Base-by-base conservation (phyloP, 352 stramenopile species). In the Pseudoperonospora humuli region DNA sequence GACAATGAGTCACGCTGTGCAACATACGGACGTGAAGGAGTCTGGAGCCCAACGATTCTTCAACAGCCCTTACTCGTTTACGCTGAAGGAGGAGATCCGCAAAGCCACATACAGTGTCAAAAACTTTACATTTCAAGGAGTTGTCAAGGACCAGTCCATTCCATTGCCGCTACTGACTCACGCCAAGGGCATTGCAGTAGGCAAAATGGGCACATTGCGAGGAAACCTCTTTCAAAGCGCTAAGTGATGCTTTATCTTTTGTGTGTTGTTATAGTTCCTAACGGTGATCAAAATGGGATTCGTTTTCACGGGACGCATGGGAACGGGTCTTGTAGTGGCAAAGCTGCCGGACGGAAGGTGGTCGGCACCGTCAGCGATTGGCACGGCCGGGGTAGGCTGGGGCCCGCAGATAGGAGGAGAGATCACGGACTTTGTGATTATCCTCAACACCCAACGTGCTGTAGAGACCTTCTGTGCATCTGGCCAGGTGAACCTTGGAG, bases 321-420 rank as follows among this genome's bases (percentile, higher is more conserved):
- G 90, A 53, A 96, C 88, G 9, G 95, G 95, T 4, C 87, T 98
- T 39, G 84, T 98, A 6, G 72, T 98, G 47, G 70, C 93, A 3
- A 72, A 78, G 21, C 71, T 97, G 11, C 70, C 82, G 14, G 92
- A 97, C 56, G 93, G 93, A 3, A 86, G 84, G 29, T 98, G 95
- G 94, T 97, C 86, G 15, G 92, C 94, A 24, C 95, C 95, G 11
- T 97, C 88, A 7, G 92, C 93, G 7, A 97, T 98, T 47, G 93
- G 77, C 32, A 89, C 93, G 21, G 83, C 76, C 3, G 92, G 92
- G 26, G 57, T 92, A 9, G 79, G 87, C 28, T 97, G 81, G 77
- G 93, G 93, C 1, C 75, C 87, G 11, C 75, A 97, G 54, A 78
- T 96, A 27, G 93, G 93, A 43, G 92, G 76, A 19, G 86, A 96